Percentiles rank a stretch among this genome's conserved stretches.
These are phyloP conservation scores for Agarophyton chilense DNA, from an alignment of 23 red algal species.

Conservation along the genomic window DNA sequence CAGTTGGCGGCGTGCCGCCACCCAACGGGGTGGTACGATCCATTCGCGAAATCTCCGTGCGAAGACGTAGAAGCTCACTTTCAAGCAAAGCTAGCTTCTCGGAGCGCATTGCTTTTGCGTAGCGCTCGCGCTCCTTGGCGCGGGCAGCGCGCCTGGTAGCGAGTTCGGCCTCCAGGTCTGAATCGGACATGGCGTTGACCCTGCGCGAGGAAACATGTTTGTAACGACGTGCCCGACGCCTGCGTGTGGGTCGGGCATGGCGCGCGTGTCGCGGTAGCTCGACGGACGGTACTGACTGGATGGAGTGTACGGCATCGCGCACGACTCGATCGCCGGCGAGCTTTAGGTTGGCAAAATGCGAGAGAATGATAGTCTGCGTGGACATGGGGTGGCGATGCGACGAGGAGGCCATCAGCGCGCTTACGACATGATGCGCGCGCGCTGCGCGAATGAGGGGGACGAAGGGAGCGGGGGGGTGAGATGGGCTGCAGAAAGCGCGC, in stretches of 20 bases:
- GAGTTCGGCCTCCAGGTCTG: slow-evolving; percentile 72
- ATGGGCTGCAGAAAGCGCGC: no score
- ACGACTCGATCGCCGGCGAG: slow-evolving; percentile 77
- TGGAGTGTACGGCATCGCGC: slow-evolving; percentile 49
- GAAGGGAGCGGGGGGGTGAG: background rate
- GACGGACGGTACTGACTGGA: background rate
- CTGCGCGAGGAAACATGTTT: slow-evolving; percentile 3
- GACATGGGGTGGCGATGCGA: slow-evolving; percentile 9
- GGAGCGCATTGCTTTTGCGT: slow-evolving; percentile 42
- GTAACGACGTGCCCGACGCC: slow-evolving; percentile 14
- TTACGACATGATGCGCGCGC: slow-evolving; percentile 12
- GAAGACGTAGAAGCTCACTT: slow-evolving; percentile 58
- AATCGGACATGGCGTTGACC: slow-evolving; percentile 41
- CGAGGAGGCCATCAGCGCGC: background rate
- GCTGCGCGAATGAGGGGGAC: background rate
- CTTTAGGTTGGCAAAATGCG: slow-evolving; percentile 73
- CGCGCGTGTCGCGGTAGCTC: background rate
- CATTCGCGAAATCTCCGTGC: slow-evolving; percentile 60
- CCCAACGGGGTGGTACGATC: slow-evolving; percentile 14
- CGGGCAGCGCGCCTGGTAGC: slow-evolving; percentile 31
- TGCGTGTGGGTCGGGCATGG: background rate
- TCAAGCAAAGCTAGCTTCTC: slow-evolving; percentile 63
- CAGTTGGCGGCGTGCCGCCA: slow-evolving; percentile 60
- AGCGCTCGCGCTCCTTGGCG: slow-evolving; percentile 64
- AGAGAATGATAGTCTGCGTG: slow-evolving; percentile 39